Base-by-base conservation (phyloP, 2,329 filamentous ascomycete species). In the Penicillium sp. region DNA sequence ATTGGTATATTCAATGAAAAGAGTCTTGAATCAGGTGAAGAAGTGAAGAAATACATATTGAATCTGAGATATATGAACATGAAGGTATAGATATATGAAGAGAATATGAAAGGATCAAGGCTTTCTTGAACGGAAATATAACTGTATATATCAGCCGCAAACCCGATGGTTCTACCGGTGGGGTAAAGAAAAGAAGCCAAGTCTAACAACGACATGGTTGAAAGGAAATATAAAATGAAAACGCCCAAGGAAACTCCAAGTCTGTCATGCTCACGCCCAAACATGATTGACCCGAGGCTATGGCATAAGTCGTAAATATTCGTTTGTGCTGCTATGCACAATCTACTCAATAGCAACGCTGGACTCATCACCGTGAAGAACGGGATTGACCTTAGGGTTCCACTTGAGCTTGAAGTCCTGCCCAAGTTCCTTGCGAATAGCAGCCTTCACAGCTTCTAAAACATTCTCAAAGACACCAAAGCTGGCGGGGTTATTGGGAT, bases 381-480 rank as follows among this genome's bases (percentile, higher is more conserved):
- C 81, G 35, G 88, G 88, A 79, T 90, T 91, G 65, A 90, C 83
- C 65, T 82, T 81, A 73, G 88, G 86, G 68, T 88, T 85, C 76
- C 89, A 91, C 76, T 85, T 82, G 74, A 90, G 87, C 79, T 85
- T 84, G 79, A 91, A 91, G 64, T 91, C 87, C 43, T 85, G 69
- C n/a, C 89, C 88, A 7, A 91, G 76, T 77, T 91, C 81, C 77
- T 89, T 89, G 67, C 80, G 79, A 61, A 90, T 78, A 5, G 87
- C 87, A 1, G 85, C 79, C 76, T 86, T 81, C 52, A 91, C 87
- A 0, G 88, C 88, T 63, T 90, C 87, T 43, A 90, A 79, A 13
- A 91, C 89, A 68, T 90, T 90, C 58, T 79, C 73, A 77, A 91
- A 91, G 42, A 91, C 88, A 62, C 89, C 89, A 69, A 91, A 90